Evolutionary conservation across 306 rosid genomes (phyloP).

Genomic region (Quercus wislizeni): DNA sequence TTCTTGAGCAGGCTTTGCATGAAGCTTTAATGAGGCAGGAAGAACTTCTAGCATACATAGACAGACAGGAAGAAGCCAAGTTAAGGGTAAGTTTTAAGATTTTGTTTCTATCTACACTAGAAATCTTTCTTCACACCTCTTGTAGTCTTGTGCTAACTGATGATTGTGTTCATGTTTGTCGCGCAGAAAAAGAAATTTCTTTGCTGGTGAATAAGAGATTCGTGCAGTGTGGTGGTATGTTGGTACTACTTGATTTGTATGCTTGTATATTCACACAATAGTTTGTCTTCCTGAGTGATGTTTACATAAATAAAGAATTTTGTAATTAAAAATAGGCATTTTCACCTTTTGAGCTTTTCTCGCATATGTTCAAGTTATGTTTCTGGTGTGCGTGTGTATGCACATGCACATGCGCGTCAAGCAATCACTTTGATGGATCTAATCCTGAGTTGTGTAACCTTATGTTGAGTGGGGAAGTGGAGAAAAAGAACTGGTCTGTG

Average conservation of each 20-base stretch:
- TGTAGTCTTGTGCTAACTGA: slow-evolving; percentile 10
- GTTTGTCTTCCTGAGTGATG: slow-evolving; percentile 18
- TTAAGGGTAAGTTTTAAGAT: slow-evolving; percentile 37
- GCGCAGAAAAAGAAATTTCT: slow-evolving; percentile 47
- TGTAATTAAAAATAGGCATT: not conserved
- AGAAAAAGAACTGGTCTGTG: not conserved
- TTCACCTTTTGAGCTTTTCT: not conserved
- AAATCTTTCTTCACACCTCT: not conserved
- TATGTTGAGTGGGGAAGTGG: too few species aligned
- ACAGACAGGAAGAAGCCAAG: slow-evolving; percentile 54
- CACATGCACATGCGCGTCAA: not conserved
- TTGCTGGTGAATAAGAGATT: slow-evolving; percentile 52
- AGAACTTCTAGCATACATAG: slow-evolving; percentile 84
- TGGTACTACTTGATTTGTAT: slow-evolving; percentile 10
- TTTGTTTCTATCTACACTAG: not conserved
- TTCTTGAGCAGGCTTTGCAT: slow-evolving; percentile 59
- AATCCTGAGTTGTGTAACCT: not conserved
- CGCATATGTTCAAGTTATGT: not conserved
- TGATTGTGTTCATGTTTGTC: slow-evolving; percentile 6
- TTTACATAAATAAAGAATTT: not conserved
- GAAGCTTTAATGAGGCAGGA: slow-evolving; percentile 86
- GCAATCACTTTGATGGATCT: not conserved
- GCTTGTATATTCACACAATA: slow-evolving; percentile 20
- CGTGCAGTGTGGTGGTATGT: slow-evolving; percentile 24
- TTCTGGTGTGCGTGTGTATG: not conserved